Percentiles rank a stretch among this genome's conserved stretches.
Conservation (phyloP, 2,329 filamentous ascomycete species). For the Didymella segeticola region DNA sequence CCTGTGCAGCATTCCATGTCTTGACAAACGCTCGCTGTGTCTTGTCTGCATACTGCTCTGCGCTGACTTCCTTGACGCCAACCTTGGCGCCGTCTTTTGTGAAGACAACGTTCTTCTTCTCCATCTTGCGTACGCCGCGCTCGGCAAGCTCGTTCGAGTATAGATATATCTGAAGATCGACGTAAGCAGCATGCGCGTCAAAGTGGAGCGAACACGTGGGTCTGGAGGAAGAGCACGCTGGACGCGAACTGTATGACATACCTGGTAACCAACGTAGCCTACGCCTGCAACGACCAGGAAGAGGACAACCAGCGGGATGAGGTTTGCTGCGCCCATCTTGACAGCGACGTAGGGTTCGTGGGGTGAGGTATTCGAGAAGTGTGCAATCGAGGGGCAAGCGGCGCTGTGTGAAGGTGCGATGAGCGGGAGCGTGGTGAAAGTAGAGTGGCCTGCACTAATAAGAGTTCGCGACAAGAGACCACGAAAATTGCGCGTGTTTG, state of each 20-base stretch:
- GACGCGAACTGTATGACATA: constrained; percentile 22
- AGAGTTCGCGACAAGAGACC: not conserved
- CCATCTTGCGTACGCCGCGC: constrained; percentile 72
- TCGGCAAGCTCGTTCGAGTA: constrained; percentile 70
- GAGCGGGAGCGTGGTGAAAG: not conserved
- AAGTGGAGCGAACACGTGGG: not conserved
- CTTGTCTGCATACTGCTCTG: constrained; percentile 74
- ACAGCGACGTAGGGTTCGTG: constrained; percentile 15
- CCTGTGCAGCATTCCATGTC: constrained; percentile 55
- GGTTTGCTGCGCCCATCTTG: constrained; percentile 53
- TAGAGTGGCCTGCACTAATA: not conserved
- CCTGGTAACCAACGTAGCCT: constrained; percentile 73
- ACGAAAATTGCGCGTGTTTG: constrained; percentile 4
- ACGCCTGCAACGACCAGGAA: constrained; percentile 63
- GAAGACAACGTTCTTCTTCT: constrained; percentile 76
- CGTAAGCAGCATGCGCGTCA: constrained; percentile 6
- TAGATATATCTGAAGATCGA: constrained; percentile 63
- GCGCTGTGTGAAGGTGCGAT: not conserved
- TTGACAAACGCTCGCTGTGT: constrained; percentile 68
- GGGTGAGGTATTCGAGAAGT: not conserved
- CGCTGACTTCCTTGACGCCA: constrained; percentile 70
- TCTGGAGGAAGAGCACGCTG: not conserved
- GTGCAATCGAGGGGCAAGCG: not conserved
- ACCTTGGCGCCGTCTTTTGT: constrained; percentile 77
- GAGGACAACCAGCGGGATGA: constrained; percentile 72